A percentile compares a stretch with the other conserved stretches of the same genome.
Conservation (phyloP, 2,329 filamentous ascomycete genomes). For the Exophiala lecanii-corni region DNA sequence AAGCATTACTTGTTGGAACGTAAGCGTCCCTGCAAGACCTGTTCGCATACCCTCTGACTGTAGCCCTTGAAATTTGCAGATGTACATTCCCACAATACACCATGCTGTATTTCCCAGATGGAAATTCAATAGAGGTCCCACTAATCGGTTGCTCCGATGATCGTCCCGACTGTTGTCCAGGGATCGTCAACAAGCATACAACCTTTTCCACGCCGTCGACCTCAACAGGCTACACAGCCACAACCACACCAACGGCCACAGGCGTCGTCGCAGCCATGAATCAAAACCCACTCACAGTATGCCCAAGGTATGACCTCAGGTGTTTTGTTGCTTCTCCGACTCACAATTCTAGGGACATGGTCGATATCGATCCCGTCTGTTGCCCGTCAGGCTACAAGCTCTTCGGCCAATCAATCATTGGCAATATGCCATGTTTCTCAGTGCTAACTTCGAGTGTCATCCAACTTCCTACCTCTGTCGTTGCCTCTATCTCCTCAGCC, state of each 20-base stretch:
- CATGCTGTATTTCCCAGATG: slow-evolving; percentile 15
- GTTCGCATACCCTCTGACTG: background rate
- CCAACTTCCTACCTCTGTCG: slow-evolving; percentile 10
- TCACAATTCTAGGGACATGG: slow-evolving; percentile 15
- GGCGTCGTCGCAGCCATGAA: slow-evolving; percentile 19
- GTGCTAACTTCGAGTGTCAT: slow-evolving; percentile 13
- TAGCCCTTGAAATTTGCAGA: slow-evolving; percentile 1
- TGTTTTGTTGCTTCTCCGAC: too few species aligned
- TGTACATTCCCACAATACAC: slow-evolving; percentile 16
- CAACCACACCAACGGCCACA: slow-evolving; percentile 14
- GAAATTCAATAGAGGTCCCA: slow-evolving; percentile 15
- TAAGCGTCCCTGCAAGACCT: slow-evolving; percentile 1
- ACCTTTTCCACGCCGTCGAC: background rate
- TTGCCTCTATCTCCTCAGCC: slow-evolving; percentile 18
- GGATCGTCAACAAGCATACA: slow-evolving; percentile 1
- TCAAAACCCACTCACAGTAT: slow-evolving; percentile 16
- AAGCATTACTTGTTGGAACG: slow-evolving; percentile 18
- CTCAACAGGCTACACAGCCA: slow-evolving; percentile 11
- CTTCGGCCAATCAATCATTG: slow-evolving; percentile 17
- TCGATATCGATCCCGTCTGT: slow-evolving; percentile 19
- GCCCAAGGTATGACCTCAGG: slow-evolving; percentile 13
- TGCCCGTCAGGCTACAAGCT: slow-evolving; percentile 8
- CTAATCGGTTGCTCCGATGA: slow-evolving; percentile 19
- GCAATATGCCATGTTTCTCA: slow-evolving; percentile 17
- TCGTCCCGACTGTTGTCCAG: slow-evolving; percentile 19